Conservation (phyloP, 768 basidiomycete genomes). For the Lactarius quietus region DNA sequence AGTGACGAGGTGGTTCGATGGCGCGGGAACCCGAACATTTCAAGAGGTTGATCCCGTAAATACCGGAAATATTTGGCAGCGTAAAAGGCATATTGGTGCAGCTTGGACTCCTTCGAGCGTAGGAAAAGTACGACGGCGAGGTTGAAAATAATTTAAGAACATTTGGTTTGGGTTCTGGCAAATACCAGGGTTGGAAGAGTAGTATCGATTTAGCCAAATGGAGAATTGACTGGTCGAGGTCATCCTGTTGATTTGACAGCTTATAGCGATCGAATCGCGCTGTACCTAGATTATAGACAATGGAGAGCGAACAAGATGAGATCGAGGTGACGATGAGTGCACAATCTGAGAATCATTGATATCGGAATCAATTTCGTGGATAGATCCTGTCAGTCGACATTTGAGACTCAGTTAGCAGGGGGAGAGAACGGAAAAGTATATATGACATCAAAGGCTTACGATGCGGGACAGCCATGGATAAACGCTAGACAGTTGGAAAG, state of each 20-base stretch:
- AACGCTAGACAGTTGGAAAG: neutral
- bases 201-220: neutral
- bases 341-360: neutral
- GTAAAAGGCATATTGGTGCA: neutral
- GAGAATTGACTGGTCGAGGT: neutral
- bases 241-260: neutral
- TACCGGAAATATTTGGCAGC: neutral
- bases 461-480: neutral
- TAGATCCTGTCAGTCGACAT: neutral
- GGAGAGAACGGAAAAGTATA: neutral
- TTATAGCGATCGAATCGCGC: neutral
- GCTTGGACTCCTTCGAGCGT: neutral
- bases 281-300: accelerated
- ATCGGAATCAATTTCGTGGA: neutral
- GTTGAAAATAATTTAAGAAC: neutral
- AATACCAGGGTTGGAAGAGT: neutral
- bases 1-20: neutral
- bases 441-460: neutral
- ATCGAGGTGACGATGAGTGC: neutral
- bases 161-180: neutral
- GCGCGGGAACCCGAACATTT: neutral
- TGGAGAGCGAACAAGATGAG: neutral
- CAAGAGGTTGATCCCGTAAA: neutral
- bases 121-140: neutral
- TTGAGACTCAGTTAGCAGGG: neutral